phyloP scores from a whole-genome alignment of 75 land plant species.

The Chamaecyparis obtusa region DNA sequence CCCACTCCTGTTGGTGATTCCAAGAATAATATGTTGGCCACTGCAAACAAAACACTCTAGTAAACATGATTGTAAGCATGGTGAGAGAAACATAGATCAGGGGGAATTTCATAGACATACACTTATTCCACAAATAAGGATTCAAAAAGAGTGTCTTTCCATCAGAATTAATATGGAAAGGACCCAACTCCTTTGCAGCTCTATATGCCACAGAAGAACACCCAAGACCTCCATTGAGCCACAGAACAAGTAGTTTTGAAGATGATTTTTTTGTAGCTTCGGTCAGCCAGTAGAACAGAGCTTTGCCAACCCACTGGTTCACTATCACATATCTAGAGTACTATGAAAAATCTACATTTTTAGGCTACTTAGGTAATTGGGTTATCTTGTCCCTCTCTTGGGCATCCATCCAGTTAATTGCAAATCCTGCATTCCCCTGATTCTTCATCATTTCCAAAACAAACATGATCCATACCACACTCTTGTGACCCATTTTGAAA shows the following conservation, averaged over 20 bases:
- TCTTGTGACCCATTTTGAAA: too few relatives aligned
- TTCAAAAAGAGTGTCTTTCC: slow-evolving; percentile 65
- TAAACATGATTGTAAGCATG: neutral
- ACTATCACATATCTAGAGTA: slow-evolving; percentile 79
- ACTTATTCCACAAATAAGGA: slow-evolving; percentile 68
- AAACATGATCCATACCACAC: neutral
- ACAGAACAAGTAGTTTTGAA: slow-evolving; percentile 63
- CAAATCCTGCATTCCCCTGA: neutral
- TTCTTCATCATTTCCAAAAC: neutral
- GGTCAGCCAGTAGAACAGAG: slow-evolving; percentile 70
- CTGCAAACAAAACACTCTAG: slow-evolving; percentile 2
- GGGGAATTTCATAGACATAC: slow-evolving; percentile 22
- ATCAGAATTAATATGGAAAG: slow-evolving; percentile 60
- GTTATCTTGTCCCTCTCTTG: slow-evolving; percentile 49
- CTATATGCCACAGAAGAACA: slow-evolving; percentile 93
- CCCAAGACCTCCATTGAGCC: slow-evolving; percentile 97
- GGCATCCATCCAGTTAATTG: slow-evolving; percentile 3
- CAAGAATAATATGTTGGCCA: slow-evolving; percentile 13
- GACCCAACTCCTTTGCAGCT: slow-evolving; percentile 79
- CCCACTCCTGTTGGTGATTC: slow-evolving; percentile 16
- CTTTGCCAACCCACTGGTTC: slow-evolving; percentile 48
- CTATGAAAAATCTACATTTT: slow-evolving; percentile 39
- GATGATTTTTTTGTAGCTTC: slow-evolving; percentile 39
- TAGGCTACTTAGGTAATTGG: slow-evolving; percentile 58
- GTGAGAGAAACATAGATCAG: neutral